A percentile compares a stretch with the other conserved stretches of the same genome.
Evolutionary conservation across 2,329 filamentous ascomycete species (phyloP).

Genomic region (Periconia sp.): DNA sequence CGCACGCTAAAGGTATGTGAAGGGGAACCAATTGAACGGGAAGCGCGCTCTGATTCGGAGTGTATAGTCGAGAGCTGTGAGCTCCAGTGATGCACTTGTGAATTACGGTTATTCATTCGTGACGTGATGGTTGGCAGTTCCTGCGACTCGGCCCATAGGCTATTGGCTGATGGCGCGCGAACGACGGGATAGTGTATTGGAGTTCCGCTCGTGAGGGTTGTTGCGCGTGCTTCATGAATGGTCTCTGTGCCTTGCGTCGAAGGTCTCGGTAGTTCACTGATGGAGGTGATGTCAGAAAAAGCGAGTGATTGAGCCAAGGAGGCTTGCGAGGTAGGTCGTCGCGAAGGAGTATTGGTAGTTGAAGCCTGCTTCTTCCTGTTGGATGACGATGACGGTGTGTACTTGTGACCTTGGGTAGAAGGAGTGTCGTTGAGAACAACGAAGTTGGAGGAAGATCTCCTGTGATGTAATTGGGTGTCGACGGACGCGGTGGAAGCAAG

Average conservation of each 20-base stretch:
- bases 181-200: conserved; percentile 40
- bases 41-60: conserved; percentile 40
- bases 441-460: conserved; percentile 28
- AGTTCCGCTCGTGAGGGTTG: conserved; percentile 36
- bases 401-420: conserved; percentile 25
- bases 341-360: conserved; percentile 31
- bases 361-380: conserved; percentile 36
- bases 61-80: conserved; percentile 43
- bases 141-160: conserved; percentile 39
- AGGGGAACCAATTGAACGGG: conserved; percentile 35
- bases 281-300: conserved; percentile 39
- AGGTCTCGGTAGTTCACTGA: conserved; percentile 22
- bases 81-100: conserved; percentile 42
- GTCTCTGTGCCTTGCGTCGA: conserved; percentile 33
- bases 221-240: conserved; percentile 40
- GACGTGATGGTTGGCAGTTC: conserved; percentile 35
- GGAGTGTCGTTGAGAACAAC: conserved; percentile 22
- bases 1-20: conserved; percentile 35
- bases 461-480: conserved; percentile 20
- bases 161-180: conserved; percentile 38
- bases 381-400: conserved; percentile 29
- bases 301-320: conserved; percentile 41
- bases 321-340: conserved; percentile 29
- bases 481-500: conserved; percentile 35
- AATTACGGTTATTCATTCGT: conserved; percentile 42